Base-by-base conservation (phyloP, 176 grass and related monocot genomes). In the Cenchrus purpureus region DNA sequence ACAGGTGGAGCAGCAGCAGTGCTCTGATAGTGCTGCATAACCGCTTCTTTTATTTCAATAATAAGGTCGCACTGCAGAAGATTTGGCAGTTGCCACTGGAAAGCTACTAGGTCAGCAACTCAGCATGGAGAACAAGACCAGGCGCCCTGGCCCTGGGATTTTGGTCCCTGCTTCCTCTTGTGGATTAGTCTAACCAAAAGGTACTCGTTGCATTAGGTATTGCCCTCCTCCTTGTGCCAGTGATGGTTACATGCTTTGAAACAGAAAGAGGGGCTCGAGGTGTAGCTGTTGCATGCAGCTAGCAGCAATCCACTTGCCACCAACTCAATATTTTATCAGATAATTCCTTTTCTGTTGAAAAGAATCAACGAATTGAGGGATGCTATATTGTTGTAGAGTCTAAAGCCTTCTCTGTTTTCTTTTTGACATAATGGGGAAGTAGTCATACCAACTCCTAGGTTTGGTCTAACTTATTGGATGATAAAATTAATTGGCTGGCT, bases 201-300 rank as follows among this genome's bases (percentile, higher is more conserved):
- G 63, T 17, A 2, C 14, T 14, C 5, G 45, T 45, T 6, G 45
- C 28, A 86, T 59, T 32, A 66, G 28, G 55, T 60, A 8, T 59
- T 60, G 13, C 7, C 4, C 7, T 45, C 4, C 6, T 7, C 4
- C 44, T 45, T 45, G 44, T 45, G 44, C 31, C 31, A 45, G 7
- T 45, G 44, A 45, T 45, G 44, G 7, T 5, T 45, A 45, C 19
- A 31, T 68, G 43, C 78, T 20, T 53, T 73, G 20, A 78, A 83
- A 65, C 71, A 61, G 79, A 78, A 78, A 73, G 79, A 73, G 68
- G 37, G 84, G 46, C 73, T 86, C 57, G 73, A 86, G 55, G 58
- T 63, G 79, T 66, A 59, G 72, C 68, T 31, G 65, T 51, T 86
- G 34, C 83, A 82, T 78, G 48, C 49, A 32, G 31, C 31, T 32